phyloP scores from a whole-genome alignment of 768 basidiomycete species.

The Trametopsis cervina region DNA sequence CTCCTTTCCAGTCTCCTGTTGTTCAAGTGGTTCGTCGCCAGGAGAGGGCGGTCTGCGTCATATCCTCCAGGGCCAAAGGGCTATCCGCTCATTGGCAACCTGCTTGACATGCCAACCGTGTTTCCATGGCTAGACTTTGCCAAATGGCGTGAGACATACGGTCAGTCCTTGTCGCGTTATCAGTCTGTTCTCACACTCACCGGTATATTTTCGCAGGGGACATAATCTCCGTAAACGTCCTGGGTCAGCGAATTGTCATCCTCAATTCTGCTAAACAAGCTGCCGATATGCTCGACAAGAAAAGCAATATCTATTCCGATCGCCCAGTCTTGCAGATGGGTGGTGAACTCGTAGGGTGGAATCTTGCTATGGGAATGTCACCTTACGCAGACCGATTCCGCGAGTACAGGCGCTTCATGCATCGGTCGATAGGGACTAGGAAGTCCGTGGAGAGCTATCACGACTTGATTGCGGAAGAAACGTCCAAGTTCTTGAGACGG shows the following conservation, averaged over 20 bases:
- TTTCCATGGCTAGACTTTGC: conserved; percentile 8
- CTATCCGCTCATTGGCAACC: conserved; percentile 13
- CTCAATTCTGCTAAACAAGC: conserved; percentile 23
- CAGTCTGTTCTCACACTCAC: background rate
- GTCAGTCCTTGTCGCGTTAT: conserved; percentile 7
- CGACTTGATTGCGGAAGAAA: conserved; percentile 25
- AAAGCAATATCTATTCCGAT: conserved; percentile 24
- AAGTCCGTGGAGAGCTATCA: conserved; percentile 21
- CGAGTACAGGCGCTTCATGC: conserved; percentile 18
- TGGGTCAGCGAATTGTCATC: conserved; percentile 23
- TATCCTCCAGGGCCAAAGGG: conserved; percentile 13
- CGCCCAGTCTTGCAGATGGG: conserved; percentile 20
- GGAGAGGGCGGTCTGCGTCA: too few species aligned
- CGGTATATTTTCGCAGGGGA: background rate
- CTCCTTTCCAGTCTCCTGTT: too few species aligned
- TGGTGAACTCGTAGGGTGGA: conserved; percentile 23
- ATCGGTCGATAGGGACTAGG: conserved; percentile 17
- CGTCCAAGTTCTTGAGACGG: conserved; percentile 23
- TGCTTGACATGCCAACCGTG: conserved; percentile 8
- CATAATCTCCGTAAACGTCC: conserved; percentile 21
- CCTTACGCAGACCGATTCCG: conserved; percentile 21
- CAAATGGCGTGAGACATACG: conserved; percentile 6
- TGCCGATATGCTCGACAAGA: conserved; percentile 24
- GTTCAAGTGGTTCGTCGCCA: too few species aligned
- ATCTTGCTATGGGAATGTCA: conserved; percentile 14